These are phyloP conservation scores for Globisporangium iwayamae DNA, from an alignment of 352 stramenopile species.

Conservation along the genomic window DNA sequence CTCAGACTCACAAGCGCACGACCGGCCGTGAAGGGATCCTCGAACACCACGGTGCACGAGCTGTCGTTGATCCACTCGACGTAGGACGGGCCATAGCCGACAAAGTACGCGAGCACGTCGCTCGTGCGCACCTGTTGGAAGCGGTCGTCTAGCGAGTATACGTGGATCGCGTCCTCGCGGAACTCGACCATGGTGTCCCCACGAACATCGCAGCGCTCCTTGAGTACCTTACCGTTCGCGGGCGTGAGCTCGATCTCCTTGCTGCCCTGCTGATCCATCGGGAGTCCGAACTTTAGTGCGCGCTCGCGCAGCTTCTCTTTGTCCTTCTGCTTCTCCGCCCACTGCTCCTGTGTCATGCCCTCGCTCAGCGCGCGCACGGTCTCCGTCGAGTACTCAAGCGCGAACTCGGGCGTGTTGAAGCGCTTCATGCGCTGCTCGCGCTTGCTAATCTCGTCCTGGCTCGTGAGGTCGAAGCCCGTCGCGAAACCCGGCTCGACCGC, in stretches of 20 bases:
- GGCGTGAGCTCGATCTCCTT: constrained; percentile 30
- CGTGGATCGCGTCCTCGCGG: constrained; percentile 70
- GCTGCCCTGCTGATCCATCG: constrained; percentile 32
- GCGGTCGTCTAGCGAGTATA: constrained; percentile 78
- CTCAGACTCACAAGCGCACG: constrained; percentile 59
- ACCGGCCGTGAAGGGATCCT: constrained; percentile 65
- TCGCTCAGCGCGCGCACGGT: constrained; percentile 51
- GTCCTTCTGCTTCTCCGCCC: constrained; percentile 50
- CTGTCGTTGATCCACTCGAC: constrained; percentile 88
- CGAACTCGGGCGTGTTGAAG: constrained; percentile 76
- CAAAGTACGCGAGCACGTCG: constrained; percentile 78
- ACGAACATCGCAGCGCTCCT: constrained; percentile 60
- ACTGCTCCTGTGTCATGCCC: constrained; percentile 73
- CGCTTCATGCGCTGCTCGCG: constrained; percentile 74
- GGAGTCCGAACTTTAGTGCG: constrained; percentile 69
- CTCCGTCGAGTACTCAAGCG: constrained; percentile 63
- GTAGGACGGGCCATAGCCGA: constrained; percentile 77
- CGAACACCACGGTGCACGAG: constrained; percentile 79
- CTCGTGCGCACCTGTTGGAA: constrained; percentile 81
- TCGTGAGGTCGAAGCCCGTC: constrained; percentile 72
- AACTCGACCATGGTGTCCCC: constrained; percentile 32
- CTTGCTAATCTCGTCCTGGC: constrained; percentile 57
- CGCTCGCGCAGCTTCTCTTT: constrained; percentile 62
- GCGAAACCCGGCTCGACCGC: constrained; percentile 53
- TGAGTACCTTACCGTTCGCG: constrained; percentile 48